Evolutionary conservation across 768 basidiomycete species (phyloP), one percentile per base, ranked within the genome.

Genomic region (Guyanaporus albipodus): DNA sequence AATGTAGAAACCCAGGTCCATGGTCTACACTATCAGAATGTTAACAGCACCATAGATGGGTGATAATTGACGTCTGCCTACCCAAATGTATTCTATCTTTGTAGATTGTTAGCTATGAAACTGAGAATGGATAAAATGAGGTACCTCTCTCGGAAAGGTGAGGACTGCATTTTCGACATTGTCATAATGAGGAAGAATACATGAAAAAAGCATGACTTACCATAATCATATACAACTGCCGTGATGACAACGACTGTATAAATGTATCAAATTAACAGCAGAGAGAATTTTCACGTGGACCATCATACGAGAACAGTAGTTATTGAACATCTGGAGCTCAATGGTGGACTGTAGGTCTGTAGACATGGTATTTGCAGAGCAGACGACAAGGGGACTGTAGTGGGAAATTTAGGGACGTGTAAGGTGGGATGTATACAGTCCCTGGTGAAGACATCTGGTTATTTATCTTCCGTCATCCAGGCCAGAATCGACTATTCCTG

Each of bases 21-120:
- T 9, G 21, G 32, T 32, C 18, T 35, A 15, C 7, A 2, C 50
- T 52, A 9, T 32, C 7, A 4, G n/a, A n/a, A n/a, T 5, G 12
- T 4, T 42, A 1, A 32, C 2, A 42, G n/a, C 4, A 3, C 15
- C 1, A 11, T 22, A 3, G 4, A n/a, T 32, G 2, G 1, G 10
- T 18, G 17, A 17, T 6, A 4, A 34, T 12, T 4, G 10, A 10
- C 4, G 3, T 15, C 9, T 22, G 15, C 2, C 28, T n/a, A 53
- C 52, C 52, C 52, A 53, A 34, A 53, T 4, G 18, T 42, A 38
- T 6, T 51, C 22, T 29, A 53, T 23, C 52, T 50, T 8, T 6
- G 7, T 4, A 46, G 4, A 37, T 14, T 5, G 6, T 31, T 22
- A 24, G 4, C 6, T 6, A 11, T n/a, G 11, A 17, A n/a, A 17